A percentile compares a stretch with the other conserved stretches of the same genome.
These are phyloP conservation scores for Leishmania major DNA, from an alignment of 208 protist species.

Conservation along the genomic window DNA sequence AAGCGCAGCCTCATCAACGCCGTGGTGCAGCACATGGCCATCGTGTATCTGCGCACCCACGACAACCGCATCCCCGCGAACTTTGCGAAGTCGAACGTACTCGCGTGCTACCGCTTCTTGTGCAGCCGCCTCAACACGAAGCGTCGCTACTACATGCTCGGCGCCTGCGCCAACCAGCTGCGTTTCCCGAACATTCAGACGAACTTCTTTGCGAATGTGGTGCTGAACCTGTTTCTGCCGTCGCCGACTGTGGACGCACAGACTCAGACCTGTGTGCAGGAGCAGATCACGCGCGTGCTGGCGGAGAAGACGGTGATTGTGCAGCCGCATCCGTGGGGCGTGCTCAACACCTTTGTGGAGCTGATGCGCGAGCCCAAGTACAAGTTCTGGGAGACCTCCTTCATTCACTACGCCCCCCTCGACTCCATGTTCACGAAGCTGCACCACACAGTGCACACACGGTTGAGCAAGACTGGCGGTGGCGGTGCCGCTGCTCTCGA, in stretches of 20 bases:
- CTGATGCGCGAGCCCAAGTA: slow-evolving; percentile 97
- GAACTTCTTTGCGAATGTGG: slow-evolving; percentile 98
- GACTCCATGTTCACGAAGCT: slow-evolving; percentile 96
- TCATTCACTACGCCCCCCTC: slow-evolving; percentile 77
- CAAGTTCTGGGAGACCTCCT: slow-evolving; percentile 96
- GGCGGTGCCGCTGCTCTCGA: slow-evolving; percentile 23
- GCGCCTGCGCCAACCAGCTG: slow-evolving; percentile 98
- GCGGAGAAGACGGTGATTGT: slow-evolving; percentile 98
- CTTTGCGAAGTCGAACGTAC: slow-evolving; percentile 77
- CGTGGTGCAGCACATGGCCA: slow-evolving; percentile 97
- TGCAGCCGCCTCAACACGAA: slow-evolving; percentile 91
- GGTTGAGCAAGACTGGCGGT: slow-evolving; percentile 38
- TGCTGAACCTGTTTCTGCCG: slow-evolving; percentile 97
- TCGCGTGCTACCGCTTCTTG: slow-evolving; percentile 96
- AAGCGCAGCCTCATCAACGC: slow-evolving; percentile 94
- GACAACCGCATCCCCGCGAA: slow-evolving; percentile 34
- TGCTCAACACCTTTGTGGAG: slow-evolving; percentile 99
- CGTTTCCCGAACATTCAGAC: slow-evolving; percentile 99
- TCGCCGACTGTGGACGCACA: slow-evolving; percentile 44
- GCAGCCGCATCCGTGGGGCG: slow-evolving; percentile 99
- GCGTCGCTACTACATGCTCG: slow-evolving; percentile 96
- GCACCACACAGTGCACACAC: slow-evolving; percentile 60
- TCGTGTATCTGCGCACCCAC: slow-evolving; percentile 57
- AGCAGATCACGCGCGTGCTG: slow-evolving; percentile 97
- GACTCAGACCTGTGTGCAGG: slow-evolving; percentile 93